Conservation (phyloP, 1,284 basidiomycete genomes). For the Ganoderma lucidum region DNA sequence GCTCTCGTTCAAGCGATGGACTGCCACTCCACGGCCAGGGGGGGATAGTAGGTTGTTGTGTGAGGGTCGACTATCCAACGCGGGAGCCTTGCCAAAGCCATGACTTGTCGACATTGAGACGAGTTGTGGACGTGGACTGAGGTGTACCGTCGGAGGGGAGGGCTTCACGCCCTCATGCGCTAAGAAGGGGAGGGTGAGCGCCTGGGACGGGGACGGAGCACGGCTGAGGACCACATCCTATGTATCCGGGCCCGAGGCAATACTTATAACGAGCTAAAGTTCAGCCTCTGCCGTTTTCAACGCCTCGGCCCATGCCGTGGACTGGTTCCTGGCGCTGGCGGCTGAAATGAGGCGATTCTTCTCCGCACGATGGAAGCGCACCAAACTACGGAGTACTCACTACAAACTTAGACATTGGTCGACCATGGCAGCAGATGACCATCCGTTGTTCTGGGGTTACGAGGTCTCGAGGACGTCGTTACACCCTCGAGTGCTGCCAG, state of each 20-base stretch:
- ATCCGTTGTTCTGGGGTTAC: not conserved
- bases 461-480: not conserved
- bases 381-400: not conserved
- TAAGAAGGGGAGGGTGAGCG: conserved; percentile 1
- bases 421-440: not conserved
- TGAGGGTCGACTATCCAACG: conserved; percentile 11
- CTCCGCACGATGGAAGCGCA: not conserved
- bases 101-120: conserved; percentile 4
- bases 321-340: conserved; percentile 20
- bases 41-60: conserved; percentile 7
- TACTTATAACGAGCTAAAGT: conserved; percentile 27
- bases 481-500: not conserved
- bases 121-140: conserved; percentile 5
- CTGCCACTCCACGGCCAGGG: conserved; percentile 6
- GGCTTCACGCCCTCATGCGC: conserved; percentile 29
- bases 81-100: conserved; percentile 15
- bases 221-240: conserved; percentile 5
- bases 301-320: conserved; percentile 17
- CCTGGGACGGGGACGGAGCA: not conserved
- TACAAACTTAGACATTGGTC: not conserved
- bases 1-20: conserved; percentile 45
- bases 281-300: conserved; percentile 13
- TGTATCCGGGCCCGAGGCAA: conserved; percentile 3
- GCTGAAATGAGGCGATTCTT: conserved; percentile 5
- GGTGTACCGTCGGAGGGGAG: not conserved